A percentile compares a stretch with the other conserved stretches of the same genome.
Evolutionary conservation across 331 rosid species (phyloP).

Genomic region (Quercus tomentella): DNA sequence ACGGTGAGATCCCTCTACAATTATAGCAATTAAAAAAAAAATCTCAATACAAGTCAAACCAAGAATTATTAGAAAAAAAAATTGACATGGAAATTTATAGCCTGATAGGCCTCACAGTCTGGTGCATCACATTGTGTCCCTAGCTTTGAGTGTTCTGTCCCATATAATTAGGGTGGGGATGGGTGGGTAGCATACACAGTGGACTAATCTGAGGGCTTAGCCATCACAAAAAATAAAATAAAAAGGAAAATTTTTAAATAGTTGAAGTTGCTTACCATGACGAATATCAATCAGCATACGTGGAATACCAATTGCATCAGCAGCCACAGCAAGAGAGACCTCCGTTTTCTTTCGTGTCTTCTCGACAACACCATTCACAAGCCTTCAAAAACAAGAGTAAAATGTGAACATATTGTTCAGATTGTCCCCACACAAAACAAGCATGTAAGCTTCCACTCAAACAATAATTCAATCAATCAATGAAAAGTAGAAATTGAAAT

Average conservation of each 20-base stretch:
- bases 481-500: too few species aligned
- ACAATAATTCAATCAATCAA: too few species aligned
- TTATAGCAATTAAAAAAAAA: constrained; percentile 2
- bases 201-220: not conserved
- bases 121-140: not conserved
- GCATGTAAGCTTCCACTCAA: too few species aligned
- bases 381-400: constrained; percentile 46
- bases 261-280: constrained; percentile 55
- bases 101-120: not conserved
- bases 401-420: not conserved
- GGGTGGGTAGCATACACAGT: not conserved
- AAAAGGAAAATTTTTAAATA: not conserved
- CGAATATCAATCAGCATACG: constrained; percentile 84
- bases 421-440: too few species aligned
- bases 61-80: not conserved
- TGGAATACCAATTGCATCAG: constrained; percentile 82
- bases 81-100: not conserved
- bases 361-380: constrained; percentile 86
- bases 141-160: not conserved
- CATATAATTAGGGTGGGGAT: not conserved
- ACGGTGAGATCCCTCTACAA: constrained; percentile 92
- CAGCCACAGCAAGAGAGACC: constrained; percentile 69
- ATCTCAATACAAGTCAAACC: not conserved
- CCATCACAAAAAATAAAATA: not conserved
- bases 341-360: constrained; percentile 67